Conservation (phyloP, 1,284 basidiomycete species). For the Vanrija humicola region DNA sequence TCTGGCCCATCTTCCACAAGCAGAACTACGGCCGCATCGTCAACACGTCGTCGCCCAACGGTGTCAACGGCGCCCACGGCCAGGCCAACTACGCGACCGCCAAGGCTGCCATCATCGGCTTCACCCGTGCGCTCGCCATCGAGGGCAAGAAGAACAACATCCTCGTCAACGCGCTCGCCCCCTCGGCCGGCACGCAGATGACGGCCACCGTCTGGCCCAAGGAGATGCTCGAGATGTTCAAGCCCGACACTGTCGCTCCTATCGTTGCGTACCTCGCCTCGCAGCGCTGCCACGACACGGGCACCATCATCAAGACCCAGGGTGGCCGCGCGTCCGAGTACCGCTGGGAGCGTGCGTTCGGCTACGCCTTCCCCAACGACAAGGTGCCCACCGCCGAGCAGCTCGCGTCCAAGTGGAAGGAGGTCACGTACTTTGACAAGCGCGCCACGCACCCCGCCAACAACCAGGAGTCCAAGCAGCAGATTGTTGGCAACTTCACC, state of each 20-base stretch:
- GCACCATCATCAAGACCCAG: conserved; percentile 78
- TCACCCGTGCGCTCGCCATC: conserved; percentile 84
- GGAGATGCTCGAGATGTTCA: conserved; percentile 78
- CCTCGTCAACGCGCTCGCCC: conserved; percentile 81
- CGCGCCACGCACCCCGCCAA: conserved; percentile 72
- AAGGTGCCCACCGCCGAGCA: conserved; percentile 71
- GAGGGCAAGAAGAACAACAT: conserved; percentile 93
- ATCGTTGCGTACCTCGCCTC: conserved; percentile 88
- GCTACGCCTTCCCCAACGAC: conserved; percentile 66
- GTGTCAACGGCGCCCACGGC: conserved; percentile 92
- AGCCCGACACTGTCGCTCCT: conserved; percentile 88
- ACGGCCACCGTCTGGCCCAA: conserved; percentile 78
- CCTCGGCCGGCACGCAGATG: conserved; percentile 88
- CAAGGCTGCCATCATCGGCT: conserved; percentile 86
- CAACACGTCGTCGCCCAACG: conserved; percentile 88
- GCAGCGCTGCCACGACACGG: conserved; percentile 68
- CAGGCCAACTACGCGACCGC: conserved; percentile 86
- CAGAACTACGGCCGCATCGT: conserved; percentile 96
- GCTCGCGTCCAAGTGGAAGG: conserved; percentile 69
- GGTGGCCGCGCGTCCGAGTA: conserved; percentile 91
- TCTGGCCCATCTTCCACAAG: conserved; percentile 95
- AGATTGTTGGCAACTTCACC: conserved; percentile 75
- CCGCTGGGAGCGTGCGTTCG: conserved; percentile 89
- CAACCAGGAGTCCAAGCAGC: conserved; percentile 66
- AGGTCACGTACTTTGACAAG: conserved; percentile 77